phyloP scores from a whole-genome alignment of 345 rosid genomes.

The Raphanus sativus region DNA sequence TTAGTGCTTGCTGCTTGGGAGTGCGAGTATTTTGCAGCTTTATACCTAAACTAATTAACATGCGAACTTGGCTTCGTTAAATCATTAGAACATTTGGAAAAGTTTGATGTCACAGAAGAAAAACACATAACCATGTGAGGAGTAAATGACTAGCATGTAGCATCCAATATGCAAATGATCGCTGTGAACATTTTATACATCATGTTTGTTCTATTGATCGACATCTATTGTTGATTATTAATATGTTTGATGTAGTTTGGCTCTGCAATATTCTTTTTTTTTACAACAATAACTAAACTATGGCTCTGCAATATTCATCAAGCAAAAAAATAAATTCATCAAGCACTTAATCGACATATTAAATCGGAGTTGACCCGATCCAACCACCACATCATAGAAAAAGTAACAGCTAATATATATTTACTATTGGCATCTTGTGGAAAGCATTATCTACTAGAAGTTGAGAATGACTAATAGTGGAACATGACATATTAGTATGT shows the following conservation, averaged over 20 bases:
- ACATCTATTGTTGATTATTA: not conserved
- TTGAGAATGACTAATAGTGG: conserved; percentile 24
- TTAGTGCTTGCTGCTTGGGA: conserved; percentile 24
- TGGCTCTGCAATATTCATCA: conserved; percentile 1
- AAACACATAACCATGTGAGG: not conserved
- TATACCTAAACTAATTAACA: conserved; percentile 10
- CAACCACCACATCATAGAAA: conserved; percentile 22
- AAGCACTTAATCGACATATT: conserved; percentile 20
- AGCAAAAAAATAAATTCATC: not conserved
- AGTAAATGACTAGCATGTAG: not conserved
- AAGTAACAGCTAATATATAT: not conserved
- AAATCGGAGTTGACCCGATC: conserved; percentile 19
- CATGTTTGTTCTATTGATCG: conserved; percentile 20
- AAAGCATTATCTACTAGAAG: conserved; percentile 30
- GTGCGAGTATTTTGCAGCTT: conserved; percentile 28
- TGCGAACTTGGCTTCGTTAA: not conserved
- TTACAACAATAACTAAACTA: no score
- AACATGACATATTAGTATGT: conserved; percentile 31
- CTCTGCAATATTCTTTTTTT: not conserved
- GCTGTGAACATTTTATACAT: not conserved
- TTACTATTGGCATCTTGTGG: conserved; percentile 27
- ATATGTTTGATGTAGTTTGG: not conserved
- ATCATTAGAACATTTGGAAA: not conserved
- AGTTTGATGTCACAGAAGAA: not conserved
- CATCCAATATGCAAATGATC: conserved; percentile 6